These are phyloP conservation scores for Xylariaceae sp. DNA, from an alignment of 2,329 filamentous ascomycete genomes.

Conservation along the genomic window DNA sequence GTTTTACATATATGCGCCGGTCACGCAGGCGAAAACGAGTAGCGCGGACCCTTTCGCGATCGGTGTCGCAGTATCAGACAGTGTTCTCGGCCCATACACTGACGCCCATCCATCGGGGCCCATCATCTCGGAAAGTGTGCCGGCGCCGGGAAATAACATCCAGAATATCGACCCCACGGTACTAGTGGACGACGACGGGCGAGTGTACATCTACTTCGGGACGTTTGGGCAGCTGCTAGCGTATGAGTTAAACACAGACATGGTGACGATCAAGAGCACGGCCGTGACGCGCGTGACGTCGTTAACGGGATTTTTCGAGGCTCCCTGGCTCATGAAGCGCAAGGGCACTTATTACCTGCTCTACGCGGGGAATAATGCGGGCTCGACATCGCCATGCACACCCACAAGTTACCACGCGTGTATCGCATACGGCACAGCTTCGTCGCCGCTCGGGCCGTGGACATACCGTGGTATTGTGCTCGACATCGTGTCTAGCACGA, in stretches of 20 bases:
- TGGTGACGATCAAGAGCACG: slow-evolving; percentile 44
- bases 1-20: slow-evolving; percentile 48
- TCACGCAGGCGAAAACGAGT: slow-evolving; percentile 38
- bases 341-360: slow-evolving; percentile 47
- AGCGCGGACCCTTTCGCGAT: slow-evolving; percentile 46
- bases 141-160: slow-evolving; percentile 43
- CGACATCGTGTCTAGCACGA: slow-evolving; percentile 47
- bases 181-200: slow-evolving; percentile 45
- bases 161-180: slow-evolving; percentile 51
- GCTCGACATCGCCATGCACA: slow-evolving; percentile 45
- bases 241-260: slow-evolving; percentile 45
- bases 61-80: slow-evolving; percentile 47
- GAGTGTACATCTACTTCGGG: slow-evolving; percentile 48
- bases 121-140: slow-evolving; percentile 46
- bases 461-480: slow-evolving; percentile 45
- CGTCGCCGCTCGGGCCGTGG: slow-evolving; percentile 46
- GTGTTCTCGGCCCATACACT: slow-evolving; percentile 44
- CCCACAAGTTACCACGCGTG: slow-evolving; percentile 49
- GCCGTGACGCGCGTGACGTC: slow-evolving; percentile 31
- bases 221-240: slow-evolving; percentile 46
- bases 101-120: slow-evolving; percentile 46
- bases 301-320: slow-evolving; percentile 47
- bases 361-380: slow-evolving; percentile 49
- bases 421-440: slow-evolving; percentile 46
- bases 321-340: slow-evolving; percentile 45